Evolutionary conservation across 768 basidiomycete genomes (phyloP), one percentile per base, ranked within the genome.

Genomic region (Agrocybe chaxingu): DNA sequence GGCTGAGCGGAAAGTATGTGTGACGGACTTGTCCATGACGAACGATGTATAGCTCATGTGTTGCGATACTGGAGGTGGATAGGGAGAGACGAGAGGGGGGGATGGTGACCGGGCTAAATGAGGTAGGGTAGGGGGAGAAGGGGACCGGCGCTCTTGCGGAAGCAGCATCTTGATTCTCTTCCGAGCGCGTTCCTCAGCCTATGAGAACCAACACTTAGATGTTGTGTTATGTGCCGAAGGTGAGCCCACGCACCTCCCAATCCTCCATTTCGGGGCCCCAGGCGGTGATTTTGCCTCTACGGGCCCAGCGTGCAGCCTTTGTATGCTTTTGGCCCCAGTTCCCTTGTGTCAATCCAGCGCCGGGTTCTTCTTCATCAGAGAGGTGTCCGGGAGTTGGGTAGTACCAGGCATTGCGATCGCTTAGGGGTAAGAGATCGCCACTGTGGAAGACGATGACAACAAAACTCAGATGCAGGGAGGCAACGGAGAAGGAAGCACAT

Each of bases 221-320:
- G 31, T 11, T 33, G 29, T 36, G 43, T 19, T 18, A 56, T 52
- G 19, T 40, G 45, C 19, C 47, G 38, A 53, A 37, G 38, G 29
- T 18, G 43, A 7, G 32, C 40, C 11, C 11, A 62, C 75, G 55
- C 61, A 88, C 91, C 82, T 92, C 89, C 85, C 88, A 91, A 51
- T 92, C 89, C 33, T 89, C 89, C 72, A 84, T 81, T 42, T 80
- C 78, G 16, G 91, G 89, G 29, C 89, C 89, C 92, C 92, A 94
- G 10, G 84, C 74, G 29, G 82, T 80, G 52, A 92, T 81, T 68
- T 94, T 93, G 41, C 91, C 89, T 62, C 77, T 80, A 12, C 90
- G 80, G 43, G 88, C 76, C 90, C 90, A 93, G 62, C 90, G 76
- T 13, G 88, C 81, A n/a, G 83, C 84, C 62, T 82, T 82, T 51